Evolutionary conservation across 1,284 basidiomycete genomes (phyloP), one percentile per base, ranked within the genome.

Genomic region (Heterobasidion parviporum): DNA sequence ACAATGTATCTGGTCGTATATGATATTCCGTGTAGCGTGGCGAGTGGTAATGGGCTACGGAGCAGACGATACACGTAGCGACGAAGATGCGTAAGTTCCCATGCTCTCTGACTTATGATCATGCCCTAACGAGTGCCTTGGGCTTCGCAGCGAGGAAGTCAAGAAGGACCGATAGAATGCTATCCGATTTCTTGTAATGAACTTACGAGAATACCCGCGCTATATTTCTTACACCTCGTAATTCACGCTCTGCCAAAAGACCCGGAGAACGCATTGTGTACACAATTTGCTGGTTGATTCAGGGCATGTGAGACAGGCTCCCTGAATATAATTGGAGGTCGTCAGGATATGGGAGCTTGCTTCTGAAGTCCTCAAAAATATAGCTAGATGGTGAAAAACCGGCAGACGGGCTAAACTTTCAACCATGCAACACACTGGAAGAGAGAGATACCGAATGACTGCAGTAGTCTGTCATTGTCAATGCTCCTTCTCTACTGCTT

Each of bases 41-140:
- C 77, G 84, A 32, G 94, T 96, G 1, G 66, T 96, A 32, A 80
- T 75, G 10, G 92, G 91, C 0, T 71, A 82, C 46, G 87, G 84
- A 2, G 95, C 94, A 1, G 85, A 92, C 50, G 96, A 98, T 65
- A 77, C 76, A 26, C 80, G 94, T 57, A 94, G 90, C 65, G 94
- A 96, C 61, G 89, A 90, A 58, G 94, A 94, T 68, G 76, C 70
- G 83, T 85, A 57, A 65, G 77, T 69, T 1, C 7, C 20, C 14
- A 16, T 53, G 9, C 56, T 48, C 26, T 26, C 26, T 26, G 26
- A 26, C 26, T n/a, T 35, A 6, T 35, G 10, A n/a, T 32, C 43
- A 15, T 35, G 51, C 15, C 12, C n/a, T 12, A 3, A 10, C 20
- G 43, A 26, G 32, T 14, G 26, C 2, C 14, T 34, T 46, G 51